phyloP scores from a whole-genome alignment of 106 monocot species.

The Acanthochlamys bracteata region DNA sequence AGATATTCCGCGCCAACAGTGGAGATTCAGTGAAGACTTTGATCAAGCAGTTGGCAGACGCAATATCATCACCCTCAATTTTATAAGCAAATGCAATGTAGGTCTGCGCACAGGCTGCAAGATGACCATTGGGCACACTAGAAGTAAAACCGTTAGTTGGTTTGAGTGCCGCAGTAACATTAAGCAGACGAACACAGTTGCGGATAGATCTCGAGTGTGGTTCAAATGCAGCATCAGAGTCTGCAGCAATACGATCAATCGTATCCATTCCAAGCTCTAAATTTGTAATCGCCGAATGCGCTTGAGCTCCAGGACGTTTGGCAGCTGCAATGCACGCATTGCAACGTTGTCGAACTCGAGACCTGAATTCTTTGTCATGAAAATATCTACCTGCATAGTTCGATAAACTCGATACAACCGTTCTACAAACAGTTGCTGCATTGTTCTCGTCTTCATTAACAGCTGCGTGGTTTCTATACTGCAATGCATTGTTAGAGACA shows the following conservation, averaged over 20 bases:
- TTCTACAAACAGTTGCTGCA: constrained; percentile 7
- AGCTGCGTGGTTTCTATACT: too few species aligned
- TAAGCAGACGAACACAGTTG: constrained; percentile 59
- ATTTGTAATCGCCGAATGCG: constrained; percentile 43
- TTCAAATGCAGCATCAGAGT: not conserved
- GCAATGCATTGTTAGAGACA: too few species aligned
- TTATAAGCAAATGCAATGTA: constrained; percentile 43
- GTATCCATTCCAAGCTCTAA: constrained; percentile 50
- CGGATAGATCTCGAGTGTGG: constrained; percentile 26
- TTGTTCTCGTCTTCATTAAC: not conserved
- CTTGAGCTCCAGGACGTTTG: constrained; percentile 8
- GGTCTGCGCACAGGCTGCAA: constrained; percentile 45
- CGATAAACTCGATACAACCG: constrained; percentile 40
- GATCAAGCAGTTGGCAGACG: constrained; percentile 42
- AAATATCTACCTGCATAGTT: constrained; percentile 40
- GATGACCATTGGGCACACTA: constrained; percentile 51
- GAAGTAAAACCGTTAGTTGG: constrained; percentile 28
- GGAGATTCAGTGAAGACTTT: constrained; percentile 63
- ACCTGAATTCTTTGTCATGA: constrained; percentile 30
- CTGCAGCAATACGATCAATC: constrained; percentile 42
- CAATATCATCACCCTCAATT: constrained; percentile 36
- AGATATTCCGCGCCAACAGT: constrained; percentile 38
- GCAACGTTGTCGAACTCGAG: constrained; percentile 33
- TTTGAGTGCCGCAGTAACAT: constrained; percentile 52
- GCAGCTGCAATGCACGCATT: constrained; percentile 17